A percentile compares a stretch with the other conserved stretches of the same genome.
These are phyloP conservation scores for Croton laevigatus DNA, from an alignment of 441 rosid species.

Conservation along the genomic window DNA sequence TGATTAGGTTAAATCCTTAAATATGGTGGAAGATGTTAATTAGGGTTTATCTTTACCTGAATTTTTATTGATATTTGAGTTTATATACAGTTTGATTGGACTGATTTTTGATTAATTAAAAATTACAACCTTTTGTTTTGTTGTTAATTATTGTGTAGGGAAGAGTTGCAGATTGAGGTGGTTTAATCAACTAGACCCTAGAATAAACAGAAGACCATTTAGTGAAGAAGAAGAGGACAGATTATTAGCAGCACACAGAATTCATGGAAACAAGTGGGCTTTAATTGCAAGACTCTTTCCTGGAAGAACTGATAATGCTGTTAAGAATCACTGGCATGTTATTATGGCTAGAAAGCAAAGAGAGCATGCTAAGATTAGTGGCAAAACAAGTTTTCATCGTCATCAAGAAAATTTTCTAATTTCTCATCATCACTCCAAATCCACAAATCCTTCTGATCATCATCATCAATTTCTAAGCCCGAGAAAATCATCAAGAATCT, in stretches of 20 bases:
- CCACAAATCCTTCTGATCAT: slow-evolving; percentile 6
- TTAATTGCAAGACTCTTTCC: slow-evolving; percentile 90
- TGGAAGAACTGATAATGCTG: slow-evolving; percentile 95
- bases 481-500: slow-evolving; percentile 34
- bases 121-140: not conserved
- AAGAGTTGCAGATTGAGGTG: slow-evolving; percentile 97
- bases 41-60: too few species aligned
- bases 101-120: not conserved
- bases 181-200: slow-evolving; percentile 97
- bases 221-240: slow-evolving; percentile 85
- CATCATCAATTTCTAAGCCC: slow-evolving; percentile 15
- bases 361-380: slow-evolving; percentile 50
- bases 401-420: slow-evolving; percentile 24
- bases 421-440: slow-evolving; percentile 6
- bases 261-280: slow-evolving; percentile 96
- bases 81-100: too few species aligned
- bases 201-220: slow-evolving; percentile 84
- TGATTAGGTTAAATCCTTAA: too few species aligned
- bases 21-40: too few species aligned
- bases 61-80: too few species aligned
- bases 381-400: slow-evolving; percentile 28
- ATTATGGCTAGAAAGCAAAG: slow-evolving; percentile 86
- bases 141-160: slow-evolving; percentile 35
- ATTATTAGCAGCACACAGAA: slow-evolving; percentile 66
- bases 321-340: slow-evolving; percentile 98